These are phyloP conservation scores for Fragilariopsis cylindrus DNA, from an alignment of 108 stramenopile species.

Conservation along the genomic window DNA sequence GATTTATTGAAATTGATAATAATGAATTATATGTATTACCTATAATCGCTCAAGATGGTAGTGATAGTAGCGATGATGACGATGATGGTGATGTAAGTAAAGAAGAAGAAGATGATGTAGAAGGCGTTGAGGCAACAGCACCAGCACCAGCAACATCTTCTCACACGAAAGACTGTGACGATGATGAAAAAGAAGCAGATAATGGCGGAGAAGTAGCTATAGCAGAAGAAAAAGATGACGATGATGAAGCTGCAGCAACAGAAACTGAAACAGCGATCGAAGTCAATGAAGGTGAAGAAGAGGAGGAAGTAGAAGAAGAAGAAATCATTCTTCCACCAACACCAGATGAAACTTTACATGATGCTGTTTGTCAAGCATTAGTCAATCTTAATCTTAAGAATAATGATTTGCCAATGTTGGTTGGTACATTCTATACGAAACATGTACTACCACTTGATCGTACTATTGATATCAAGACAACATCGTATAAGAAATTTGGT, in stretches of 20 bases:
- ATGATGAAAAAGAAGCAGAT: neutral
- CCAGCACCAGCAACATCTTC: neutral
- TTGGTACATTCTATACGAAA: constrained; percentile 71
- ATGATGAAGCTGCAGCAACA: neutral
- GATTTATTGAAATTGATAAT: constrained; percentile 40
- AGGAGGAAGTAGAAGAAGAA: neutral
- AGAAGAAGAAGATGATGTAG: constrained; percentile 10
- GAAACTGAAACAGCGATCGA: constrained; percentile 19
- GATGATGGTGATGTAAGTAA: constrained; percentile 16
- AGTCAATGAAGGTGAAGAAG: constrained; percentile 11
- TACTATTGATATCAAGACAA: constrained; percentile 55
- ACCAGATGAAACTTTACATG: constrained; percentile 46
- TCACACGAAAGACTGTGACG: neutral
- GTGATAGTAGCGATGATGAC: neutral
- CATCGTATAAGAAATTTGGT: constrained; percentile 77
- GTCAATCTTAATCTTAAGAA: constrained; percentile 40
- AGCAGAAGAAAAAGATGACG: neutral
- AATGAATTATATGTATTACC: constrained; percentile 56
- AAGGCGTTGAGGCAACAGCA: constrained; percentile 7
- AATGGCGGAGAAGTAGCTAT: neutral
- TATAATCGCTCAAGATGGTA: constrained; percentile 16
- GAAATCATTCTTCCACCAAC: constrained; percentile 5
- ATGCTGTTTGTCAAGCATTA: constrained; percentile 51
- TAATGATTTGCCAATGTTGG: constrained; percentile 63
- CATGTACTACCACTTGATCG: constrained; percentile 53